Evolutionary conservation across 768 basidiomycete genomes (phyloP).

Genomic region (Peribolospora baueri): DNA sequence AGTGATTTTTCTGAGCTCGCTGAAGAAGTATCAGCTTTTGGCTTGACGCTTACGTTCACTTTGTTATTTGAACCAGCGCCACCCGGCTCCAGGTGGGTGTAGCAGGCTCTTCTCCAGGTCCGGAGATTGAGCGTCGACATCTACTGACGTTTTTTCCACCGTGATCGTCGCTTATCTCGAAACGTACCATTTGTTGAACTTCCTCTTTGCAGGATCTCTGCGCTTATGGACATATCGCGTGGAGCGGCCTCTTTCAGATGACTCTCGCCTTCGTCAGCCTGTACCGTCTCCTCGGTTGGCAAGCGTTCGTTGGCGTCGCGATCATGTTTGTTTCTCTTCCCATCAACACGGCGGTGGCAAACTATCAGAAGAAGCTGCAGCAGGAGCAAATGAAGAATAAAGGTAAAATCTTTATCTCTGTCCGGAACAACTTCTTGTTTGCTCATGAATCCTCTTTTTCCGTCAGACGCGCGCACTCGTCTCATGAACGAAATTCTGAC

Average conservation of each 20-base stretch:
- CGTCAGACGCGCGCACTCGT: constrained; percentile 14
- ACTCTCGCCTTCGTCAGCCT: constrained; percentile 68
- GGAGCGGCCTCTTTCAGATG: constrained; percentile 77
- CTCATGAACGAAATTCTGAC: constrained; percentile 82
- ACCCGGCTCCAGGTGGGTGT: constrained; percentile 7
- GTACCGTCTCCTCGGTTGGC: constrained; percentile 47
- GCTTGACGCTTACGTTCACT: not conserved
- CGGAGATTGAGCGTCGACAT: constrained; percentile 1
- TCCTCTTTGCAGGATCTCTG: constrained; percentile 11
- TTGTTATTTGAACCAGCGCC: constrained; percentile 7
- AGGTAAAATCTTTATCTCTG: constrained; percentile 27
- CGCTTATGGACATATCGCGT: constrained; percentile 41
- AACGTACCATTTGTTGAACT: too few relatives aligned
- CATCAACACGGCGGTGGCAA: constrained; percentile 29
- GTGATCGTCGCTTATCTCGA: not conserved
- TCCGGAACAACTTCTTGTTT: too few relatives aligned
- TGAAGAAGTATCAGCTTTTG: not conserved
- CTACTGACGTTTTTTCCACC: not conserved
- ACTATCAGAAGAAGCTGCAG: constrained; percentile 31
- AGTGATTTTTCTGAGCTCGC: too few relatives aligned
- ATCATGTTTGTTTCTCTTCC: constrained; percentile 16
- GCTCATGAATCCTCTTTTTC: too few relatives aligned
- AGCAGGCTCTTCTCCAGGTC: too few relatives aligned
- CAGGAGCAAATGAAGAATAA: constrained; percentile 81
- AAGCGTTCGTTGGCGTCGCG: constrained; percentile 13